Percentiles rank a stretch among this genome's conserved stretches.
phyloP scores from a whole-genome alignment of 371 early-diverging fungal species.

The Mortierella sp. region DNA sequence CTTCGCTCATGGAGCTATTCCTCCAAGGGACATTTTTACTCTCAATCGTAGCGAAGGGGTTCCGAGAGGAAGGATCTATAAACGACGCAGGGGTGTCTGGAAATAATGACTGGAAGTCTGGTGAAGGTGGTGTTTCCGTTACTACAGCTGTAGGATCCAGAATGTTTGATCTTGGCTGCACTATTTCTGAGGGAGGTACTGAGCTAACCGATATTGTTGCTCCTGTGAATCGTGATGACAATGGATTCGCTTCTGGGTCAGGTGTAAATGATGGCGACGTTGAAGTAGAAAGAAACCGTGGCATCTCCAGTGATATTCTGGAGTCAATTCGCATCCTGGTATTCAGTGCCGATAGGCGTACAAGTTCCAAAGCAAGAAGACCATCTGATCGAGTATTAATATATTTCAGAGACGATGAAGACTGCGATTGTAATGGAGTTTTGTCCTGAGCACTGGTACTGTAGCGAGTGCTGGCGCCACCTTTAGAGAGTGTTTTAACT shows the following conservation, averaged over 20 bases:
- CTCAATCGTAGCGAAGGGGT: conserved; percentile 6
- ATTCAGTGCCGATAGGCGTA: neutral
- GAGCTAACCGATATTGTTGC: neutral
- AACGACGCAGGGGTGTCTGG: conserved; percentile 31
- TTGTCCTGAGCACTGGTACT: neutral
- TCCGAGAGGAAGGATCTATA: conserved; percentile 12
- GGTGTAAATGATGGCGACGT: conserved; percentile 29
- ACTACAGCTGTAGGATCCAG: neutral
- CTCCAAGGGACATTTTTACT: conserved; percentile 25
- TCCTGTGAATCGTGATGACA: conserved; percentile 12
- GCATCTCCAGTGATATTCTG: conserved; percentile 1
- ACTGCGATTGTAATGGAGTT: neutral
- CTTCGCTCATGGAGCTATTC: conserved; percentile 20
- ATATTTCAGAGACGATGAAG: neutral
- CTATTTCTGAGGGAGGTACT: neutral
- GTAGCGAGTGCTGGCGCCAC: neutral
- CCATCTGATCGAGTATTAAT: neutral
- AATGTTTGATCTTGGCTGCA: conserved; percentile 1
- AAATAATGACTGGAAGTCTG: conserved; percentile 39
- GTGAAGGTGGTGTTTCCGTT: conserved; percentile 5
- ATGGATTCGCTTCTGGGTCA: conserved; percentile 22
- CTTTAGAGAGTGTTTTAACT: conserved; percentile 9
- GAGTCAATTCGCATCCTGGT: neutral
- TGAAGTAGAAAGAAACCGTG: conserved; percentile 28
- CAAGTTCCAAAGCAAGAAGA: neutral